phyloP scores from a whole-genome alignment of 1,284 basidiomycete genomes.

The Malassezia furfur region DNA sequence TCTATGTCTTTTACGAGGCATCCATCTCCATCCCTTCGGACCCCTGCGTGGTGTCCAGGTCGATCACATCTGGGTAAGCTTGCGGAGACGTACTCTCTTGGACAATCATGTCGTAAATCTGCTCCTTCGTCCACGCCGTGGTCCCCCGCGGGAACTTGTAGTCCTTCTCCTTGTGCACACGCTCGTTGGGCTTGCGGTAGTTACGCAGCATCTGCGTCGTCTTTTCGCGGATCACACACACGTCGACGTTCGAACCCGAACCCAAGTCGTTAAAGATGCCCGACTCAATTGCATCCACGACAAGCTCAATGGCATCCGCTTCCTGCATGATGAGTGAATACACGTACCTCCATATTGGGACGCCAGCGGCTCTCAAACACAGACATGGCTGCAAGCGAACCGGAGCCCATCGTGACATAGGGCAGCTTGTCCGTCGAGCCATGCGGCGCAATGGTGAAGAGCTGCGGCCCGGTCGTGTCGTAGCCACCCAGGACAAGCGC shows the following conservation, averaged over 20 bases:
- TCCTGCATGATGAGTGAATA: slow-evolving; percentile 54
- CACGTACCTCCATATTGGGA: slow-evolving; percentile 60
- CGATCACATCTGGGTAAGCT: slow-evolving; percentile 1
- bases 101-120: slow-evolving; percentile 41
- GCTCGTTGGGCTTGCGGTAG: slow-evolving; percentile 42
- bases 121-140: slow-evolving; percentile 54
- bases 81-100: slow-evolving; percentile 55
- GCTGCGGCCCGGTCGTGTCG: slow-evolving; percentile 80
- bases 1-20: neutral
- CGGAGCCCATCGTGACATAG: slow-evolving; percentile 97
- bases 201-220: slow-evolving; percentile 41
- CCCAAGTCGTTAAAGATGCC: slow-evolving; percentile 99
- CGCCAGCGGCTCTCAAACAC: slow-evolving; percentile 86
- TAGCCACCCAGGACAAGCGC: slow-evolving; percentile 95
- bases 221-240: slow-evolving; percentile 66
- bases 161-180: slow-evolving; percentile 40
- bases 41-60: neutral
- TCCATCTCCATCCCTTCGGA: slow-evolving; percentile 16
- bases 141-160: slow-evolving; percentile 61
- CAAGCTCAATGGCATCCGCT: slow-evolving; percentile 70
- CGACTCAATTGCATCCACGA: slow-evolving; percentile 75
- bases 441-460: slow-evolving; percentile 93
- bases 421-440: slow-evolving; percentile 97
- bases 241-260: slow-evolving; percentile 93
- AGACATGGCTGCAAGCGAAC: slow-evolving; percentile 92